Evolutionary conservation across 202 grass and related monocot species (phyloP).

Genomic region (Dendrocalamus latiflorus): DNA sequence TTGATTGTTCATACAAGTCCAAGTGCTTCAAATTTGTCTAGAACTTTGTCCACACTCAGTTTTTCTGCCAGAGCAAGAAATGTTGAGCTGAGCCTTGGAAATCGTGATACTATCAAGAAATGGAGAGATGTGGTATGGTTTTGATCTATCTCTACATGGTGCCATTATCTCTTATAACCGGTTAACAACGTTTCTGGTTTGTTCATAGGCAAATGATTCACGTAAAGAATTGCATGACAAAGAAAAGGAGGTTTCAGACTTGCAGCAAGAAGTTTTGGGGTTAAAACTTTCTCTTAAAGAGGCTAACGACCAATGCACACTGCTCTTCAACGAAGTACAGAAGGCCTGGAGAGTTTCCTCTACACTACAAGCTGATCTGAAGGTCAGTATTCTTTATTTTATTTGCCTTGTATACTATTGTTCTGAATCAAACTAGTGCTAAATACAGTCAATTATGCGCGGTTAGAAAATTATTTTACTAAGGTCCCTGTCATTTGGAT

Average conservation of each 20-base stretch:
- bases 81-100: slow-evolving; percentile 95
- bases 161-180: neutral
- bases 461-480: neutral
- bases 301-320: slow-evolving; percentile 79
- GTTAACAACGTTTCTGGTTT: slow-evolving; percentile 27
- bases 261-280: slow-evolving; percentile 64
- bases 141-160: slow-evolving; percentile 16
- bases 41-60: slow-evolving; percentile 82
- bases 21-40: slow-evolving; percentile 86
- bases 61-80: slow-evolving; percentile 95
- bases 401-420: neutral
- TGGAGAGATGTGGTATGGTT: slow-evolving; percentile 95
- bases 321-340: slow-evolving; percentile 84
- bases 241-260: slow-evolving; percentile 82
- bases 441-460: neutral
- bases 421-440: slow-evolving; percentile 10
- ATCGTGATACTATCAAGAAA: slow-evolving; percentile 99
- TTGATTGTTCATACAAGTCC: slow-evolving; percentile 87
- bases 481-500: neutral
- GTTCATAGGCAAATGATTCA: slow-evolving; percentile 90
- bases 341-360: slow-evolving; percentile 92
- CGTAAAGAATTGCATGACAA: slow-evolving; percentile 90
- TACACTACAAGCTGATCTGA: slow-evolving; percentile 87
- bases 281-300: slow-evolving; percentile 86
- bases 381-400: slow-evolving; percentile 41